These are phyloP conservation scores for Tremellales sp. DNA, from an alignment of 1,284 basidiomycete genomes.

Conservation along the genomic window DNA sequence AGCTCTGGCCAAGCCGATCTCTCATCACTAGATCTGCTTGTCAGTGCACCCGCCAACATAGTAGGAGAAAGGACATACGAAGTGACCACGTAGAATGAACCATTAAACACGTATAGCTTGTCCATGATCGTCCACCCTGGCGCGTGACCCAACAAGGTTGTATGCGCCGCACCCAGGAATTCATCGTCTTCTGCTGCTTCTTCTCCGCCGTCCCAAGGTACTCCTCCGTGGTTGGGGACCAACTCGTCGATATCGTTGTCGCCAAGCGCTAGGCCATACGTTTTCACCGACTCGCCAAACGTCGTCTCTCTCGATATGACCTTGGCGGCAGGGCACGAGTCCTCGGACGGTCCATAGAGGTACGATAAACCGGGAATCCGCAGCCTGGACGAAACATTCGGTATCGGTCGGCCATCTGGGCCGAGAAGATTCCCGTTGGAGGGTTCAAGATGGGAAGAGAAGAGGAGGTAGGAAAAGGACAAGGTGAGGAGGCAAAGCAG, in stretches of 20 bases:
- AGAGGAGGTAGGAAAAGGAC: conserved; percentile 37
- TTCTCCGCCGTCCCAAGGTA: conserved; percentile 20
- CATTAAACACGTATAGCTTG: conserved; percentile 65
- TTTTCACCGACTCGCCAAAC: conserved; percentile 24
- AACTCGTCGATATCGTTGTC: too few species aligned
- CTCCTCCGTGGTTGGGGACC: too few species aligned
- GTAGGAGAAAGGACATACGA: background rate
- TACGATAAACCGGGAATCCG: too few species aligned
- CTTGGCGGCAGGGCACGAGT: too few species aligned
- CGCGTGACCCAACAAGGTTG: conserved; percentile 34
- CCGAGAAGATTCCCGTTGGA: background rate
- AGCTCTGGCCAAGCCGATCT: conserved; percentile 57
- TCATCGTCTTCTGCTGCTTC: conserved; percentile 31
- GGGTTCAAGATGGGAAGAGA: conserved; percentile 12
- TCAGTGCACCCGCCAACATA: background rate
- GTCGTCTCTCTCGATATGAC: conserved; percentile 14
- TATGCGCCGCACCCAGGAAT: conserved; percentile 21
- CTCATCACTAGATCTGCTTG: conserved; percentile 20
- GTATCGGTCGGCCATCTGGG: conserved; percentile 2
- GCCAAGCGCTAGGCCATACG: too few species aligned
- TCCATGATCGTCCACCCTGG: conserved; percentile 48
- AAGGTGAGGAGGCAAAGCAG: conserved; percentile 40
- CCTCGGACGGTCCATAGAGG: too few species aligned
- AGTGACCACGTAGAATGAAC: conserved; percentile 63
- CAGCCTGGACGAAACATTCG: conserved; percentile 4